Base-by-base conservation (phyloP, 441 rosid genomes). In the Corymbia calophylla region DNA sequence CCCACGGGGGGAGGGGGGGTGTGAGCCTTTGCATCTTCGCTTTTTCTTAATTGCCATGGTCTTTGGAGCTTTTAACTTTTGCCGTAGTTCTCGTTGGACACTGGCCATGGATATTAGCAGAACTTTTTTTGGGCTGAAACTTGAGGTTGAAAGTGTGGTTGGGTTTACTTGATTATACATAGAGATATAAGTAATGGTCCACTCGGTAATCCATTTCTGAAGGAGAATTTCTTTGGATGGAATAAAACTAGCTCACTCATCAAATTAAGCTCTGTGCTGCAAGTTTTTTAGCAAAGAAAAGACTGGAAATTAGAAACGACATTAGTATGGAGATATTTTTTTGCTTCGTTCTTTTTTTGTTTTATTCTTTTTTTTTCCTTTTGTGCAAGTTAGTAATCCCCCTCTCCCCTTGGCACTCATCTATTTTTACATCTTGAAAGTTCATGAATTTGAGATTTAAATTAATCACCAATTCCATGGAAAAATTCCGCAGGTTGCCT, bases 1-100 rank as follows among this genome's bases (percentile, higher is more conserved):
- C 56, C 23, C 23, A 18, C 23, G 4, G 10, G 56, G 9, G 0
- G 56, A 4, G 0, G 0, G 0, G 7, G 56, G 0, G 0, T 18
- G 23, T 54, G 56, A 6, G 56, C 23, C 56, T 18, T 18, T 54
- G 0, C 0, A 3, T 54, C 1, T 54, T 18, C 1, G 56, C 1
- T 7, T 54, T 54, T 54, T 18, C 23, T 54, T 54, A 54, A 54
- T 0, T 1, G 23, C 0, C 23, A 39, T 39, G 1, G 14, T 21
- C 27, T 56, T 56, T 8, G 2, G 27, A 12, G 60, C 27, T 56
- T 56, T 56, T 21, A 56, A 56, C 1, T 56, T 56, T 4, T 1
- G 0, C 12, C 12, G 1, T 21, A 1, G 27, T 56, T 21, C 60
- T 56, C 60, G 0, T 21, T 56, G 27, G 60, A 21, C 27, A 8